Base-by-base conservation (phyloP, 2,329 filamentous ascomycete genomes). In the Pseudogymnoascus verrucosus region DNA sequence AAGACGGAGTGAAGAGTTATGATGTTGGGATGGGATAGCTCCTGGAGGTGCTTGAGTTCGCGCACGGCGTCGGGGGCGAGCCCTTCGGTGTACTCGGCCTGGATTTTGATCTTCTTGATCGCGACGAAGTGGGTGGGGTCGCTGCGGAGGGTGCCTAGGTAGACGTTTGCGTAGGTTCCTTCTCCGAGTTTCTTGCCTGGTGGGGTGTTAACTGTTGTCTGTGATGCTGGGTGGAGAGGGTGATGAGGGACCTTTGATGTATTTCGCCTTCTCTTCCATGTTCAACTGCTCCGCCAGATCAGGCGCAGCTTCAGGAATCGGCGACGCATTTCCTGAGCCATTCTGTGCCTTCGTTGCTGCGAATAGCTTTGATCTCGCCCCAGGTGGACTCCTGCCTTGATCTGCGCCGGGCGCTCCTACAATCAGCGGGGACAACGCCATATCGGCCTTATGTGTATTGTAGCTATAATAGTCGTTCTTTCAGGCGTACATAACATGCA, bases 161-260 rank as follows among this genome's bases (percentile, higher is more conserved):
- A 97, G 72, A 99, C 95, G 71, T 96, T 88, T 74, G 95, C 95
- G 75, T 99, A 99, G 67, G 95, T 98, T 79, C 95, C 95, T 77
- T 96, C 91, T 75, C 95, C 95, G 65, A 99, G 85, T 74, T 95
- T 95, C 75, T 90, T 92, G 72, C 91, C 90, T 91, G 68, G 23
- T 54, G 44, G 34, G 26, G 36, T 31, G 34, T 64, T 57, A 57
- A 23, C 51, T 31, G 23, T 44, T 67, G 60, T 63, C 63, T 60
- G 40, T 23, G 61, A 54, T 62, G 28, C 31, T 12, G 51, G 62
- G 65, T 64, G 67, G 63, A 57, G 28, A 42, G 44, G 37, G 44
- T n/a, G 31, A 11, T 57, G 31, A 28, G 12, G 12, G 40, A 88
- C 89, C 91, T 79, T 96, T 96, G 68, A 95, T 84, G 75, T 96